Conservation (phyloP, 768 basidiomycete species). For the Lepiota brunneoincarnata region DNA sequence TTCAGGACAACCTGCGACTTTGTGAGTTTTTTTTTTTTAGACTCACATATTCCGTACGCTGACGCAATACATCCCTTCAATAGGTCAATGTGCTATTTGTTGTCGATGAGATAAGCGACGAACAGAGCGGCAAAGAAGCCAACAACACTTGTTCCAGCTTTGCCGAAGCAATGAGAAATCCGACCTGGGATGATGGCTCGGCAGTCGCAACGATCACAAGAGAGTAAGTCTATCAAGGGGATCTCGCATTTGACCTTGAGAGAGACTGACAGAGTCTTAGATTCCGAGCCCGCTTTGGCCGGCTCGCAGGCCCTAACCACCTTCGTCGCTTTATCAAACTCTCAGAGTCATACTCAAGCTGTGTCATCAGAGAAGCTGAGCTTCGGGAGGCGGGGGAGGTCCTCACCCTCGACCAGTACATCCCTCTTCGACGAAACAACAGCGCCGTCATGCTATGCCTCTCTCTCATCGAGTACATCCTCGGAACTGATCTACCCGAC, state of each 20-base stretch:
- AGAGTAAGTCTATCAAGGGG: slow-evolving; percentile 41
- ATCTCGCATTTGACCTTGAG: background rate
- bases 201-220: slow-evolving; percentile 56
- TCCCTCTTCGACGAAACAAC: slow-evolving; percentile 61
- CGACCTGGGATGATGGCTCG: slow-evolving; percentile 54
- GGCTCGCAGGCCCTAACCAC: slow-evolving; percentile 43
- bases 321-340: slow-evolving; percentile 48
- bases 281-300: slow-evolving; percentile 48
- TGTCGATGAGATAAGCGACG: slow-evolving; percentile 68
- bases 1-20: slow-evolving; percentile 64
- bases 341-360: slow-evolving; percentile 54
- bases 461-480: slow-evolving; percentile 57
- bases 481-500: slow-evolving; percentile 63
- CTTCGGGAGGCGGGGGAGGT: slow-evolving; percentile 56
- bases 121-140: slow-evolving; percentile 57
- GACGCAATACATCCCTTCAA: background rate
- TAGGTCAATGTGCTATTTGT: slow-evolving; percentile 63
- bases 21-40: slow-evolving; percentile 38
- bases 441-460: slow-evolving; percentile 67
- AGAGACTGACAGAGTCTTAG: slow-evolving; percentile 27
- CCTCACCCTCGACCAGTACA: slow-evolving; percentile 52
- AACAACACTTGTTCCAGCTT: slow-evolving; percentile 50
- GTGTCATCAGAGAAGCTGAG: slow-evolving; percentile 58
- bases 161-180: slow-evolving; percentile 49
- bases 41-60: too few species aligned